Percentiles rank a stretch among this genome's conserved stretches.
phyloP scores from a whole-genome alignment of 2,329 filamentous ascomycete genomes.

The Fusarium pseudograminearum region DNA sequence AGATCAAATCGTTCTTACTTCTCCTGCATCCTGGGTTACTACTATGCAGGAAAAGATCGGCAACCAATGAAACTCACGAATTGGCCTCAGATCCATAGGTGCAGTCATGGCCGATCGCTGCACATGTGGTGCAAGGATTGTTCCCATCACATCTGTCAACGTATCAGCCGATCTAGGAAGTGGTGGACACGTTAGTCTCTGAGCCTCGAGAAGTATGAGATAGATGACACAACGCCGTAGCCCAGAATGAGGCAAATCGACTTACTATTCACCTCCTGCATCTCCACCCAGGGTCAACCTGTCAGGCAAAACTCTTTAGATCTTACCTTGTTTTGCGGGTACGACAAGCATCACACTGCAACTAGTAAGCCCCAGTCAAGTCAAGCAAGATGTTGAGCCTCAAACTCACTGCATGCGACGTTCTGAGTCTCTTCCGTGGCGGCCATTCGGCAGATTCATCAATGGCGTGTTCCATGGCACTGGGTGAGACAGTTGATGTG shows the following conservation, averaged over 20 bases:
- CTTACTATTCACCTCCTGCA: background rate
- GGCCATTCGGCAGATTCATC: conserved; percentile 48
- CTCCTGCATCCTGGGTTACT: conserved; percentile 49
- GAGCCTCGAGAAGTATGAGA: background rate
- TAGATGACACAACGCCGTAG: too few species aligned
- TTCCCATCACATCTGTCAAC: conserved; percentile 60
- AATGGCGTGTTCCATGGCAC: conserved; percentile 42
- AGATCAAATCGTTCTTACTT: conserved; percentile 64
- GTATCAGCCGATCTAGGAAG: conserved; percentile 17
- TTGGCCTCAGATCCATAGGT: conserved; percentile 59
- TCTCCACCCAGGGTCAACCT: background rate
- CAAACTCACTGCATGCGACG: conserved; percentile 56
- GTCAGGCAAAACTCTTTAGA: background rate
- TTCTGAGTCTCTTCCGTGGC: conserved; percentile 56
- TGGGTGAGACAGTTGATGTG: conserved; percentile 13
- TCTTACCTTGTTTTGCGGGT: conserved; percentile 60
- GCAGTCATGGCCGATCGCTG: conserved; percentile 54
- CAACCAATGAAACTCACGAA: conserved; percentile 51
- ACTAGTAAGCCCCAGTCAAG: background rate
- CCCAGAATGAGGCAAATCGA: background rate
- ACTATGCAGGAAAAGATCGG: background rate
- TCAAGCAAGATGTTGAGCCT: background rate
- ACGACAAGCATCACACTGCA: conserved; percentile 61
- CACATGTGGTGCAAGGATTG: conserved; percentile 58
- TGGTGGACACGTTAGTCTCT: background rate